Percentiles rank a stretch among this genome's conserved stretches.
Evolutionary conservation across 1,284 basidiomycete genomes (phyloP).

Genomic region (Anthracocystis walkeri): DNA sequence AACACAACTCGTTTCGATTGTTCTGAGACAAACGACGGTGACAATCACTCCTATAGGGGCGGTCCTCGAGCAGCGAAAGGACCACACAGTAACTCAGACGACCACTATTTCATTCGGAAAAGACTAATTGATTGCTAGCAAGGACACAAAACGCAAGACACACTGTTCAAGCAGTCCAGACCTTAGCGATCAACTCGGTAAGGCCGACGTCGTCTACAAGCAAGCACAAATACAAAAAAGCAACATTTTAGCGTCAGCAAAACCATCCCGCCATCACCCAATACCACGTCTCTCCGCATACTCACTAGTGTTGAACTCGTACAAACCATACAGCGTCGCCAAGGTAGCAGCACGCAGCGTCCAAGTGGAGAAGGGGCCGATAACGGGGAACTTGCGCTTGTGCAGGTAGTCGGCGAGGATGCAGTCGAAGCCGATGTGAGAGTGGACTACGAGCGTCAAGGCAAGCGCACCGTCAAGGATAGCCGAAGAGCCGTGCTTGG

Average conservation of each 20-base stretch:
- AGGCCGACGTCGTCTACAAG: constrained; percentile 82
- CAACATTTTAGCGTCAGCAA: constrained; percentile 12
- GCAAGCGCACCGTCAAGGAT: constrained; percentile 86
- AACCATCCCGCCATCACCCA: background rate
- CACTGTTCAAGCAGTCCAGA: constrained; percentile 75
- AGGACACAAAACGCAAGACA: background rate
- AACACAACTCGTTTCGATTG: too few relatives aligned
- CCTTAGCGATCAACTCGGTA: constrained; percentile 78
- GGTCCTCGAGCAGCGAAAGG: too few relatives aligned
- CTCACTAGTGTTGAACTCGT: constrained; percentile 72
- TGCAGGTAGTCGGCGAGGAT: constrained; percentile 84
- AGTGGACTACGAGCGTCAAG: constrained; percentile 88
- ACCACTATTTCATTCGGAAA: background rate
- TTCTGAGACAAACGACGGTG: background rate
- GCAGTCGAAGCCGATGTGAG: constrained; percentile 79
- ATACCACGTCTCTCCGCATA: background rate
- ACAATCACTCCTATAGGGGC: too few relatives aligned
- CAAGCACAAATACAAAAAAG: background rate
- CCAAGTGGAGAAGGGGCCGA: constrained; percentile 82
- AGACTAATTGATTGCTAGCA: constrained; percentile 14
- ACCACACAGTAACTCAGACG: too few relatives aligned
- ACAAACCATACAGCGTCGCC: constrained; percentile 88
- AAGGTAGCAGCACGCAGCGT: constrained; percentile 81
- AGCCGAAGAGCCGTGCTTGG: constrained; percentile 68
- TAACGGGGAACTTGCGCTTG: constrained; percentile 85